phyloP scores from a whole-genome alignment of 768 basidiomycete species.

The Boletus bicolor region DNA sequence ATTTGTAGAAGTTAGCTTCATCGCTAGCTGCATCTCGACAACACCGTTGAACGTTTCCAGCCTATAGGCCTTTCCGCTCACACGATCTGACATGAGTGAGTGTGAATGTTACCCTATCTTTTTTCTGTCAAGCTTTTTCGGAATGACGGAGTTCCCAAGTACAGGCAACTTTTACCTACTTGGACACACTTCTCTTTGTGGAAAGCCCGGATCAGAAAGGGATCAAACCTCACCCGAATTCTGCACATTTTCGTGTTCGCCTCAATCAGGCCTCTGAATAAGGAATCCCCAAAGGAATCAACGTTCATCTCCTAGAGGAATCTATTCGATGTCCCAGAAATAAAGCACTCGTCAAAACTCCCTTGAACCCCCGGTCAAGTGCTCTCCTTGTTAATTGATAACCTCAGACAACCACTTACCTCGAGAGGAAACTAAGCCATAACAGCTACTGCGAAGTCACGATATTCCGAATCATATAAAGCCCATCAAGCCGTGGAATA shows the following conservation, averaged over 20 bases:
- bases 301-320: background rate
- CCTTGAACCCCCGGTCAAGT: background rate
- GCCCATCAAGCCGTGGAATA: background rate
- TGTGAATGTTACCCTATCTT: background rate
- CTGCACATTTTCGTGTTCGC: background rate
- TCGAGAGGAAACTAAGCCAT: too few relatives aligned
- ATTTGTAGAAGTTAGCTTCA: too few relatives aligned
- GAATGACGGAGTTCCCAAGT: background rate
- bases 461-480: background rate
- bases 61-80: background rate
- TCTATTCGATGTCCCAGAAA: background rate
- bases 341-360: background rate
- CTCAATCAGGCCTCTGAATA: background rate
- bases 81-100: constrained; percentile 1
- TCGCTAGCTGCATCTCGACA: too few relatives aligned
- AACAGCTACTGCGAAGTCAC: too few relatives aligned
- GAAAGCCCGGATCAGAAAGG: background rate
- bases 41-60: too few relatives aligned
- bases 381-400: background rate
- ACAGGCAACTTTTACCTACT: background rate
- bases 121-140: background rate
- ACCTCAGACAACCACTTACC: background rate
- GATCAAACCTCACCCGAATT: background rate
- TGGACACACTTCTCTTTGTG: constrained; percentile 1
- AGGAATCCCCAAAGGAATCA: background rate